A percentile compares a stretch with the other conserved stretches of the same genome.
Evolutionary conservation across 345 rosid genomes (phyloP).

Genomic region (Dipteronia sinensis): DNA sequence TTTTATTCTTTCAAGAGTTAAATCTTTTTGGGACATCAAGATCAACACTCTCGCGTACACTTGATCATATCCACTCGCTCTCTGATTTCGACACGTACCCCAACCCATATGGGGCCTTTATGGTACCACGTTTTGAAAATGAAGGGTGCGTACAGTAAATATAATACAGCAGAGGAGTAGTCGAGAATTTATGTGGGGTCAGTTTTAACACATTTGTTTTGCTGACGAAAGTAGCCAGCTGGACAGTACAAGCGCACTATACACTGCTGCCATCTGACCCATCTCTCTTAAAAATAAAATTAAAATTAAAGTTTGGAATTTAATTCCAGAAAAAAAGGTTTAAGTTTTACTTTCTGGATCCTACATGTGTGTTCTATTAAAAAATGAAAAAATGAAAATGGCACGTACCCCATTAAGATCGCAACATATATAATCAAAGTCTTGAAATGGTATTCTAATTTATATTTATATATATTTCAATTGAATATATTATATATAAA

Average conservation of each 20-base stretch:
- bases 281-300: neutral
- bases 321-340: conserved; percentile 12
- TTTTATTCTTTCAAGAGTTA: too few species aligned
- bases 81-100: neutral
- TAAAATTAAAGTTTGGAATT: conserved; percentile 6
- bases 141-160: neutral
- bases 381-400: too few species aligned
- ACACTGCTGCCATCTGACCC: neutral
- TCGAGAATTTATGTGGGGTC: conserved; percentile 1
- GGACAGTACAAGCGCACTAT: conserved; percentile 22
- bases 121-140: neutral
- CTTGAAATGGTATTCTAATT: too few species aligned
- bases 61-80: neutral
- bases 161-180: neutral
- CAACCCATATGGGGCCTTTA: fast-evolving
- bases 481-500: too few species aligned
- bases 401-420: too few species aligned
- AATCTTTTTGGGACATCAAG: neutral
- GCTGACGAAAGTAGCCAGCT: conserved; percentile 37
- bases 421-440: too few species aligned
- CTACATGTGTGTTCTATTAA: too few species aligned
- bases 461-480: too few species aligned
- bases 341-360: too few species aligned
- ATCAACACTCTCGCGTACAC: neutral
- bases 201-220: conserved; percentile 16